Evolutionary conservation across 148 eudicot genomes (phyloP), one percentile per base, ranked within the genome.

Genomic region (Vaccinium darrowii): DNA sequence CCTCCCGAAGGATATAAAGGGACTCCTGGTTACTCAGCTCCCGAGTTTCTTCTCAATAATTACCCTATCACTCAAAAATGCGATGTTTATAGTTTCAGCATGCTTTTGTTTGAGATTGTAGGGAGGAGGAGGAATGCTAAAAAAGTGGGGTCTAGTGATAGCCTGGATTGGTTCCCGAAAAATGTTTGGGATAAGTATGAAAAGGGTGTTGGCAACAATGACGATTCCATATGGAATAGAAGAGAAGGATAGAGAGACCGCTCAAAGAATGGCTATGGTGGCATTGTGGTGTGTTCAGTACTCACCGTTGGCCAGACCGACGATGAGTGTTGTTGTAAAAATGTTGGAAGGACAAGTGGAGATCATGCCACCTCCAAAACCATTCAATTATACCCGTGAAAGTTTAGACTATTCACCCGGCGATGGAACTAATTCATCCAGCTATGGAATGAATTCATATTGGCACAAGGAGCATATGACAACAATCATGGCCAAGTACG

Each of bases 11-110:
- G 75, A 47, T 81, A 81, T 14, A 62, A 53, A 65, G 76, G 56
- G 83, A 60, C 82, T 7, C 82, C 71, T 0, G 82, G 71, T 21
- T 80, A 80, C 43, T 58, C 71, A 0, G 82, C 75, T 6, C 83
- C 83, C 0, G 83, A 81, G 27, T 47, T 81, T 65, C 11, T 21
- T 1, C 75, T 81, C 21, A 81, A 49, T 8, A 81, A 65, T 11
- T 81, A 19, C 2, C 75, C 75, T 0, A 23, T 47, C 14, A 81
- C 83, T 0, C 11, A 81, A 10, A 81, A 81, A 49, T 81, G 83
- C 4, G 83, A 81, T 65, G 83, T 65, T 49, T 81, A 81, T 19
- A 81, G 83, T n/a, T 81, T 62, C 4, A 76, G 83, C 2, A 81
- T 81, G 83, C 74, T 81, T 19, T 58, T 80, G 71, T 80, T 80